Base-by-base conservation (phyloP, 306 rosid genomes). In the Arachis stenosperma region DNA sequence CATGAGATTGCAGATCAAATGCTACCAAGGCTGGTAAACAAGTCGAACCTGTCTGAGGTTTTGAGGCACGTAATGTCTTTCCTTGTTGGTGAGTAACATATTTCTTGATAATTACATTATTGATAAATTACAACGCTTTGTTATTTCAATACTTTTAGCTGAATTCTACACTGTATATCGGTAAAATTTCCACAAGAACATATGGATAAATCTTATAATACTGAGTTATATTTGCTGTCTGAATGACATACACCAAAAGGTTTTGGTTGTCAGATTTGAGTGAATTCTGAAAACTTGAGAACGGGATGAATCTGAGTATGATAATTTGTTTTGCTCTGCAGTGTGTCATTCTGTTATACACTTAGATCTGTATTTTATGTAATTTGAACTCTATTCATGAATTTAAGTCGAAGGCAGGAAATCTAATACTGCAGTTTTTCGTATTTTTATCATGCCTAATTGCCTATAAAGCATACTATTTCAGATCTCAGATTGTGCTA, bases 41-140 rank as follows among this genome's bases (percentile, higher is more conserved):
- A 91, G 86, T 85, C 91, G 6, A 81, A 81, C 74, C 86, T 87
- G 75, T 86, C 88, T 7, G 99, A 91, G 50, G 96, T 94, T 78
- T 82, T 81, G 81, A 67, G 79, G 78, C 85, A 72, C 75, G 87
- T 94, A 84, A 89, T 94, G 93, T 83, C 93, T 76, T 91, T 91
- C 82, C 83, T 94, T 46, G 62, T 73, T 8, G 90, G 99, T 94
- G 79, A 84, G 88, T 64, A 51, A 65, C 43, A 27, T 69, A 37
- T 63, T 64, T 68, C 72, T 67, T 13, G 30, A 58, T 66, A 40
- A 40, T 69, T 50, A 66, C 43, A 9, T 29, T 29, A 61, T 53
- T 67, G 71, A 5, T 50, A 14, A n/a, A 36, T 14, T 74, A 5
- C 43, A 14, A n/a, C 36, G 27, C 59, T 63, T 7, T 66, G 7